Conservation (phyloP, 2,329 filamentous ascomycete genomes). For the Scedosporium apiospermum region DNA sequence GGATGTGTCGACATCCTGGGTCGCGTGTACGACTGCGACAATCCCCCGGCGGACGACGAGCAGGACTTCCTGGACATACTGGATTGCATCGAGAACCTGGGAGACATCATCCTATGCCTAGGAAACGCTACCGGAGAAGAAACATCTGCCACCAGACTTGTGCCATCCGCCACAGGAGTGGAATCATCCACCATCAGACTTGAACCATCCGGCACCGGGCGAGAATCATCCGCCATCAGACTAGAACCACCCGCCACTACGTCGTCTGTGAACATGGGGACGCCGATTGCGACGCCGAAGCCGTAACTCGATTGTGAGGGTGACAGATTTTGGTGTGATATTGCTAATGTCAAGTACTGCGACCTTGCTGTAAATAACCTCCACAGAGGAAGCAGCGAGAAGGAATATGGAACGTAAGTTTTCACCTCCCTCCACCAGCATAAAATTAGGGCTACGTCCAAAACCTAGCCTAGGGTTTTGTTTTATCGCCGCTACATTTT, state of each 20-base stretch:
- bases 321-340: background rate
- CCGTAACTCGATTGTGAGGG: background rate
- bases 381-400: background rate
- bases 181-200: background rate
- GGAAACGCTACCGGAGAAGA: too few relatives aligned
- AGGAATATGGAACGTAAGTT: background rate
- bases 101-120: background rate
- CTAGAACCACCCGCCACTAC: background rate
- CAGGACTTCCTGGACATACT: background rate
- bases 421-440: background rate
- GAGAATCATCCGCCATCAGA: background rate
- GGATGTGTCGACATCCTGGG: background rate
- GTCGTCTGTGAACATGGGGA: background rate
- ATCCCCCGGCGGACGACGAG: background rate
- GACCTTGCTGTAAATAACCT: background rate
- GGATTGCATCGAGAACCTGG: background rate
- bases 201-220: too few relatives aligned
- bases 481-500: too few relatives aligned
- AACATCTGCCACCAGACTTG: too few relatives aligned
- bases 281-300: background rate
- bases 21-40: background rate
- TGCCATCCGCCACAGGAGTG: too few relatives aligned
- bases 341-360: background rate
- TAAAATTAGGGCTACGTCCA: background rate
- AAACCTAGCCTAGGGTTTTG: background rate